Evolutionary conservation across 2,329 filamentous ascomycete species (phyloP), one percentile per base, ranked within the genome.

Genomic region (Sporothrix brasiliensis): DNA sequence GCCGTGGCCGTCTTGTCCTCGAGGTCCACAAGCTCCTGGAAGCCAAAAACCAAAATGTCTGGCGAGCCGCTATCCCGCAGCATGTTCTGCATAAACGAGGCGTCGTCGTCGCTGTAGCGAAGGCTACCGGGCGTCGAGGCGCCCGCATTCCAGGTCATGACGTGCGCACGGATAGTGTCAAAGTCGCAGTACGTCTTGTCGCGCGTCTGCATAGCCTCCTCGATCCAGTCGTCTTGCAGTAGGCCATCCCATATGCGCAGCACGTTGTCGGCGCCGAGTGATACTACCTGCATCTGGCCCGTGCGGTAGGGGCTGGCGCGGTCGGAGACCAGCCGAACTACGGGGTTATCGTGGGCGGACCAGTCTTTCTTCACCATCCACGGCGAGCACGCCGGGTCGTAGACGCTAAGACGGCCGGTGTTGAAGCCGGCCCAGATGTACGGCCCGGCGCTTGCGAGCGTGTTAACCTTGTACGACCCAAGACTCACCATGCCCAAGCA

Each of bases 1-100:
- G 95, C 95, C 27, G 94, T 98, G 67, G 96, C 91, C 75, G 94
- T 96, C 82, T 98, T 98, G 81, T 99, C 92, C 79, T 99, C 95
- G 9, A 99, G 84, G 77, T 99, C 95, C 4, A 99, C 95, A n/a
- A 99, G 85, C 80, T 99, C 95, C 79, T 99, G 95, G 79, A 99
- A 99, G 1, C 94, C 94, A 83, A 99, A 99, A 0, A 98, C 88
- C 2, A 98, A 81, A 66, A 99, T 93, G 75, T 98, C 95, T 0
- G 95, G 93, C 9, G 91, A 89, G 52, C 90, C 87, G 73, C 91
- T 89, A n/a, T 87, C 87, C 73, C 90, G 87, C 34, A 99, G 83
- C 19, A 97, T 85, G 70, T 94, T 88, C 74, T 89, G 88, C 76
- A 98, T 91, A 79, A 98, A 98, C 56, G 85, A 84, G 13, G 87